These are phyloP conservation scores for Chalara sp. DNA, from an alignment of 2,329 filamentous ascomycete genomes.

Conservation along the genomic window DNA sequence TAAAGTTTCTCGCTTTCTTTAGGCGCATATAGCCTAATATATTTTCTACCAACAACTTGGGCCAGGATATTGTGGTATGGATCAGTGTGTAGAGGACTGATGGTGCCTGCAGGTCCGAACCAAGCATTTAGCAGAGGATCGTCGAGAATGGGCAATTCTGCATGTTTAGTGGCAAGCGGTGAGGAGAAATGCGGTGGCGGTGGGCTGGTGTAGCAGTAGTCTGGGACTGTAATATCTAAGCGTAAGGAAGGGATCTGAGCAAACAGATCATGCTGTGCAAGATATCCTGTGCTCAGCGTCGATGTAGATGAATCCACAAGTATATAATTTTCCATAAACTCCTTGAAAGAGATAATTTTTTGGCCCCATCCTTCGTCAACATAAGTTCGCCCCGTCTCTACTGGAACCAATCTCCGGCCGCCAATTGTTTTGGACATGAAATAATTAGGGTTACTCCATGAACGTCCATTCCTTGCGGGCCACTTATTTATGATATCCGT, in stretches of 20 bases:
- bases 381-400: conserved; percentile 83
- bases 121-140: conserved; percentile 79
- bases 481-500: conserved; percentile 59
- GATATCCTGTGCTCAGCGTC: conserved; percentile 59
- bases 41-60: conserved; percentile 86
- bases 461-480: conserved; percentile 63
- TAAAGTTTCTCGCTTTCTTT: conserved; percentile 49
- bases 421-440: conserved; percentile 67
- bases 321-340: conserved; percentile 51
- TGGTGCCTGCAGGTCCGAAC: conserved; percentile 83
- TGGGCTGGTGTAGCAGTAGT: conserved; percentile 73
- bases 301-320: background rate
- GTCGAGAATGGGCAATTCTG: conserved; percentile 34
- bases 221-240: conserved; percentile 71
- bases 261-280: conserved; percentile 88
- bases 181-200: conserved; percentile 46
- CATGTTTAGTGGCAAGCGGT: conserved; percentile 34
- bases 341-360: conserved; percentile 64
- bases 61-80: conserved; percentile 88
- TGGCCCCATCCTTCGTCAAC: conserved; percentile 83
- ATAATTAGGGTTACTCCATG: conserved; percentile 71
- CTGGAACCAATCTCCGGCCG: conserved; percentile 73
- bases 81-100: conserved; percentile 89
- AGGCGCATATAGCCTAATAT: conserved; percentile 81
- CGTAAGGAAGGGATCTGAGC: conserved; percentile 71